Conservation (phyloP, 129 eudicot species). For the Ambrosia artemisiifolia region DNA sequence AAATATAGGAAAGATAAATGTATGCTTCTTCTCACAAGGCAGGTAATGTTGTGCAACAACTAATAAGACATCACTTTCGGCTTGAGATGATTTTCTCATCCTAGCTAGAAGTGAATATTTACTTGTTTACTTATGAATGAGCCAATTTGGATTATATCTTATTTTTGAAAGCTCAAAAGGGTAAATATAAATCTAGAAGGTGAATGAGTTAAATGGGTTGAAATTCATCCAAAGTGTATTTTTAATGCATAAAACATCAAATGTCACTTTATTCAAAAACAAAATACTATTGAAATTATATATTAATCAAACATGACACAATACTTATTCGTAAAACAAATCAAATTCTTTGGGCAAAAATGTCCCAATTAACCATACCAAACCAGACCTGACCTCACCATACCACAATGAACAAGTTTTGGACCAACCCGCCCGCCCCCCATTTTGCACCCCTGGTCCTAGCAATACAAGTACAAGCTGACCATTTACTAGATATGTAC, state of each 20-base stretch:
- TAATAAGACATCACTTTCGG: not conserved
- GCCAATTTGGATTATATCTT: not conserved
- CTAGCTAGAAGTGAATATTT: not conserved
- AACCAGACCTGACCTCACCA: too few species aligned
- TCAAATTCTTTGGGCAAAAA: too few species aligned
- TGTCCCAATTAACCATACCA: too few species aligned
- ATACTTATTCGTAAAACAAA: too few species aligned
- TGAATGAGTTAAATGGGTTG: not conserved
- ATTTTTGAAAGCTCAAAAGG: not conserved
- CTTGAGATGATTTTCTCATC: not conserved
- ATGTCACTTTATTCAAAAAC: too few species aligned
- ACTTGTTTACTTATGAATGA: not conserved
- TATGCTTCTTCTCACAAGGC: not conserved
- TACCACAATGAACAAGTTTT: not conserved
- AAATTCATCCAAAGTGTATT: not conserved
- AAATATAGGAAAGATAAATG: too few species aligned
- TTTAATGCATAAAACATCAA: not conserved
- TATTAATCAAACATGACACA: too few species aligned
- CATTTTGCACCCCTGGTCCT: not conserved
- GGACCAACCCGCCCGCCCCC: not conserved
- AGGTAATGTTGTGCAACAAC: conserved; percentile 1
- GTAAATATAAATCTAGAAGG: not conserved
- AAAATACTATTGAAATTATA: too few species aligned
- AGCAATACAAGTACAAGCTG: too few species aligned
- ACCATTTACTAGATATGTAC: conserved; percentile 9